Base-by-base conservation (phyloP, 192 early-diverging fungal species). In the Spinellus fusiger region DNA sequence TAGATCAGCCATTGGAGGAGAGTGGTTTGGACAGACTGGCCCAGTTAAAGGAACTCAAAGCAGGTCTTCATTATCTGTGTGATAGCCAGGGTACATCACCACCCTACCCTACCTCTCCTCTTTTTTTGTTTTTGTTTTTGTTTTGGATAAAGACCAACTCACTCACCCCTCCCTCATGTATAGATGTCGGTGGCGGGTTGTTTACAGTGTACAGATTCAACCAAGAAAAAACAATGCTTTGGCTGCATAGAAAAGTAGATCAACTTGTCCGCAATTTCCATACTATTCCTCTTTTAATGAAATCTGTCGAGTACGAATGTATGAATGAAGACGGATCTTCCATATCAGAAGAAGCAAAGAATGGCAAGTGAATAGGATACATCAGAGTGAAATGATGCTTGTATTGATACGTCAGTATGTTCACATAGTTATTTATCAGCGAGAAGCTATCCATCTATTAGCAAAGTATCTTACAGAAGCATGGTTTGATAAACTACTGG, bases 121-220 rank as follows among this genome's bases (percentile, higher is more conserved):
- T n/a, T n/a, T n/a, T n/a, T n/a, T n/a, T n/a, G n/a, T n/a, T n/a
- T n/a, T n/a, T n/a, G n/a, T n/a, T n/a, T n/a, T n/a, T n/a, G n/a
- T n/a, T n/a, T n/a, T n/a, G n/a, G n/a, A 49, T 1, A 4, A 22
- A 18, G 20, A 49, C 13, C 7, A 49, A 22, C 1, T 12, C n/a
- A 20, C 20, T 28, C 5, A 27, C 20, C n/a, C 1, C 3, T 49
- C 35, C 38, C 29, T 47, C 32, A 49, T 34, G 18, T 29, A 32
- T 20, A 38, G 18, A 47, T 47, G 16, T 34, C 33, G 28, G 40
- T n/a, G 4, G 18, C 13, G 40, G 40, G 3, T 12, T 18, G 15
- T 44, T 44, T 44, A 49, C 32, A 33, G 57, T 59, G 10, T 59
- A 59, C 32, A 46, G 44, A 32, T 33, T 59, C n/a, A 59, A 59